These are phyloP conservation scores for Aurantiochytrium sp. DNA, from an alignment of 108 stramenopile genomes.

Conservation along the genomic window DNA sequence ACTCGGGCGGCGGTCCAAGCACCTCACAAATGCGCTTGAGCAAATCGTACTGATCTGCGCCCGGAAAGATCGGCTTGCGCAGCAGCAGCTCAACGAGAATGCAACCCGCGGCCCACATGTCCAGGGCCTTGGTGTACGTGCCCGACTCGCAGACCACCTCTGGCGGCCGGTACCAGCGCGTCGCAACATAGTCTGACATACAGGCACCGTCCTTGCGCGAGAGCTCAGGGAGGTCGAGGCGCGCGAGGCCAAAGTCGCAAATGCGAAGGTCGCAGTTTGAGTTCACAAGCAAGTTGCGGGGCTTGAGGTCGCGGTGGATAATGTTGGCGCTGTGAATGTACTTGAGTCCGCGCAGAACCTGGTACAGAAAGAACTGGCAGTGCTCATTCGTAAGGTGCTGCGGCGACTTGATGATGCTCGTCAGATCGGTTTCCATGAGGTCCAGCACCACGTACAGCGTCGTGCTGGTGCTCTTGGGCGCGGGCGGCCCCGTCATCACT, in stretches of 20 bases:
- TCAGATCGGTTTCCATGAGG: conserved; percentile 21
- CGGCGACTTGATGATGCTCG: conserved; percentile 19
- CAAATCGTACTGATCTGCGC: conserved; percentile 82
- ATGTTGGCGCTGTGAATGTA: conserved; percentile 33
- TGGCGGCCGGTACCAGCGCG: conserved; percentile 57
- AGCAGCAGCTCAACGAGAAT: conserved; percentile 84
- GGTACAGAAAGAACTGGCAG: conserved; percentile 15
- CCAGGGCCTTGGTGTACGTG: conserved; percentile 71
- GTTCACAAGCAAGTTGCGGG: conserved; percentile 34
- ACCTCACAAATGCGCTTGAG: conserved; percentile 67
- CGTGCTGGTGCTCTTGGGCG: background rate
- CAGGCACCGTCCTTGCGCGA: background rate
- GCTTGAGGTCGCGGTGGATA: conserved; percentile 53
- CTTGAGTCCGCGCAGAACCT: conserved; percentile 32
- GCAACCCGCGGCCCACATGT: conserved; percentile 94
- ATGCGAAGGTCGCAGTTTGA: background rate
- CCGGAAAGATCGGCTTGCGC: conserved; percentile 85
- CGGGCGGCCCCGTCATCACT: background rate
- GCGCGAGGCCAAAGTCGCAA: conserved; percentile 47
- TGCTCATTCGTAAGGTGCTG: conserved; percentile 11
- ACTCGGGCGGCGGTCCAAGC: conserved; percentile 59
- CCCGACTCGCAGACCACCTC: conserved; percentile 48
- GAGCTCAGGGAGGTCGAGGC: conserved; percentile 26
- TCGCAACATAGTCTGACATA: conserved; percentile 55
- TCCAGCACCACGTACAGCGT: conserved; percentile 21